Base-by-base conservation (phyloP, 106 monocot genomes). In the Dactylorhiza incarnata region DNA sequence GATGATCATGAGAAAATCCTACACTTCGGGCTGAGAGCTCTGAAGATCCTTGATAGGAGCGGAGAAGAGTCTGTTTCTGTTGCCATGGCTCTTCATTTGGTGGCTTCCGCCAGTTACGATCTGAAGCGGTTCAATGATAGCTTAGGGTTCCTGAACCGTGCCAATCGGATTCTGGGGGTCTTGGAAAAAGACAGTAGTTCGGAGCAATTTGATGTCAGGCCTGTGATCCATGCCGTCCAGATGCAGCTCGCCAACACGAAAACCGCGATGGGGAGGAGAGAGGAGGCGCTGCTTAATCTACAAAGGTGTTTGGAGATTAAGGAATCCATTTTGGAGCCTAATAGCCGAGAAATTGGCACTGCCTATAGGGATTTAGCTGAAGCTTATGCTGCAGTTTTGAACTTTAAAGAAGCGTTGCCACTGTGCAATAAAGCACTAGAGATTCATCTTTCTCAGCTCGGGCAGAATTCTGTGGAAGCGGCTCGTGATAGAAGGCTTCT, bases 401-500 rank as follows among this genome's bases (percentile, higher is more conserved):
- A 89, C 65, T 97, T 97, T 62, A 89, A 91, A 25, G 89, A 89
- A 69, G 93, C 96, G 15, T 73, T 94, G 81, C 87, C 91, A 1
- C 61, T 87, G 15, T 93, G 91, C 63, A 29, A 74, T 63, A 93
- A 87, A 77, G 96, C 96, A 13, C 77, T 91, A 56, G 89, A 97
- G 25, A 87, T 97, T 25, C 89, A 94, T 48, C 25, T 75, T 61
- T 50, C 44, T 3, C 67, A 72, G 45, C 75, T 91, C 22, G 96
- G 96, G 37, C 72, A 70, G 52, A 87, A 89, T 67, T 93, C 96
- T 6, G 81, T 94, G 19, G 96, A 97, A 81, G 87, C 94, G n/a
- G 93, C 89, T 0, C 85, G 81, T 63, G 90, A 91, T 74, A 77
- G 87, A 49, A 73, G 89, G 62, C 84, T 96, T 45, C 86, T 97